Percentiles rank a stretch among this genome's conserved stretches.
Conservation (phyloP, 495 filamentous ascomycete genomes). For the Apiosordaria backusii region DNA sequence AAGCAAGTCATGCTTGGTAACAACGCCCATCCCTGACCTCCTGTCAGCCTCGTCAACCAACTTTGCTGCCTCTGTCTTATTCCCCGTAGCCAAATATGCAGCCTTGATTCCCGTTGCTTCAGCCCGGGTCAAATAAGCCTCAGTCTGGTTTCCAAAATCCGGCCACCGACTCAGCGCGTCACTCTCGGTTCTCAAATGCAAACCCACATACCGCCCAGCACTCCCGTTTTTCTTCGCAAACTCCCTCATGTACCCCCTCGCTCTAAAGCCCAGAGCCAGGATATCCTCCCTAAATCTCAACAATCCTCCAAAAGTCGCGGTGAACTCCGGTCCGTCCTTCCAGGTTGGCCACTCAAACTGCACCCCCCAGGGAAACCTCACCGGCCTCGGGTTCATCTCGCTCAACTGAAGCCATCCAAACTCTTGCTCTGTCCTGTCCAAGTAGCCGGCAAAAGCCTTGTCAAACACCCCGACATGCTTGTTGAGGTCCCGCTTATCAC, state of each 20-base stretch:
- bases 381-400: slow-evolving; percentile 30
- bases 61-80: slow-evolving; percentile 35
- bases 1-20: slow-evolving; percentile 38
- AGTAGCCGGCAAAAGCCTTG: slow-evolving; percentile 29
- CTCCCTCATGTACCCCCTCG: slow-evolving; percentile 29
- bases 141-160: slow-evolving; percentile 39
- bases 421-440: slow-evolving; percentile 25
- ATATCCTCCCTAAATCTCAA: slow-evolving; percentile 39
- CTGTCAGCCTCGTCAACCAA: slow-evolving; percentile 18
- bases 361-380: slow-evolving; percentile 45
- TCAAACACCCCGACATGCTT: slow-evolving; percentile 44
- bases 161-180: slow-evolving; percentile 43
- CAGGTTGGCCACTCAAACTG: slow-evolving; percentile 44
- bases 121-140: slow-evolving; percentile 33
- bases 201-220: slow-evolving; percentile 27
- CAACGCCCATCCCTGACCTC: slow-evolving; percentile 24
- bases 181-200: slow-evolving; percentile 43
- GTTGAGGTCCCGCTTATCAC: slow-evolving; percentile 44
- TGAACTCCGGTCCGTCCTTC: slow-evolving; percentile 44
- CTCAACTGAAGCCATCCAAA: slow-evolving; percentile 28
- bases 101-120: slow-evolving; percentile 28
- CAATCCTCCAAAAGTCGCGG: slow-evolving; percentile 40
- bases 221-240: slow-evolving; percentile 21
- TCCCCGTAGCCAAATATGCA: slow-evolving; percentile 43
- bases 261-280: slow-evolving; percentile 29